Conservation (phyloP, 2,329 filamentous ascomycete species). For the Teratosphaeria viscida region DNA sequence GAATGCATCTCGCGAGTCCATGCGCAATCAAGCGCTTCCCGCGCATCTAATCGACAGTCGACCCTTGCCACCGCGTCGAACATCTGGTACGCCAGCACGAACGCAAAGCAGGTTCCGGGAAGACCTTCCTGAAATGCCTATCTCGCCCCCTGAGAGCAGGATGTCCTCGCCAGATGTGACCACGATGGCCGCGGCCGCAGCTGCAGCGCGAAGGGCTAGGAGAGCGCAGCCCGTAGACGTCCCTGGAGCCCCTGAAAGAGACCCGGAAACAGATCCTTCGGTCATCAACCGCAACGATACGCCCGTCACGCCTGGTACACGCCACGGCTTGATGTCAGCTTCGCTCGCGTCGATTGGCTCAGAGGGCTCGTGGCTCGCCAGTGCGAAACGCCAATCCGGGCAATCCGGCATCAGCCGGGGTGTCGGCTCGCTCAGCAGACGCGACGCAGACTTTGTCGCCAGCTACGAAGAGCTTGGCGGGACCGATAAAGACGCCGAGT, state of each 20-base stretch:
- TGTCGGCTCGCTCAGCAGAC: constrained; percentile 33
- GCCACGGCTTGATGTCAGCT: constrained; percentile 49
- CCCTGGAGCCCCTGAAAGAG: constrained; percentile 1
- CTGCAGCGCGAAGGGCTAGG: constrained; percentile 31
- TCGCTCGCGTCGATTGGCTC: constrained; percentile 92
- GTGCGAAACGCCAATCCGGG: constrained; percentile 42
- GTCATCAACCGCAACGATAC: constrained; percentile 30
- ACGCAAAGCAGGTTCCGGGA: constrained; percentile 88
- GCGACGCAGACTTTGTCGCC: constrained; percentile 43
- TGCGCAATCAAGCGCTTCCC: constrained; percentile 48
- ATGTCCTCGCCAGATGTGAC: constrained; percentile 66
- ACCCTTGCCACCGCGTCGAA: constrained; percentile 32
- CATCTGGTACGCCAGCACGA: constrained; percentile 55
- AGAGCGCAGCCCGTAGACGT: constrained; percentile 7
- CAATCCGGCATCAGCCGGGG: constrained; percentile 38
- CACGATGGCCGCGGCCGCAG: constrained; percentile 26
- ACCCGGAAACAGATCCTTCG: constrained; percentile 2
- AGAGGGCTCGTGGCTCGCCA: constrained; percentile 82
- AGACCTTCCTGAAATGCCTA: constrained; percentile 74
- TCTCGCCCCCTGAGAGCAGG: constrained; percentile 76
- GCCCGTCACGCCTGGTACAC: constrained; percentile 18
- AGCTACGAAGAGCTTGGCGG: constrained; percentile 54
- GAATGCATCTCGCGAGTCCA: constrained; percentile 83
- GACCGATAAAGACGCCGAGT: constrained; percentile 58
- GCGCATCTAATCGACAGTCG: constrained; percentile 34